Evolutionary conservation across 495 filamentous ascomycete species (phyloP).

Genomic region (Lichenothelia convexa): DNA sequence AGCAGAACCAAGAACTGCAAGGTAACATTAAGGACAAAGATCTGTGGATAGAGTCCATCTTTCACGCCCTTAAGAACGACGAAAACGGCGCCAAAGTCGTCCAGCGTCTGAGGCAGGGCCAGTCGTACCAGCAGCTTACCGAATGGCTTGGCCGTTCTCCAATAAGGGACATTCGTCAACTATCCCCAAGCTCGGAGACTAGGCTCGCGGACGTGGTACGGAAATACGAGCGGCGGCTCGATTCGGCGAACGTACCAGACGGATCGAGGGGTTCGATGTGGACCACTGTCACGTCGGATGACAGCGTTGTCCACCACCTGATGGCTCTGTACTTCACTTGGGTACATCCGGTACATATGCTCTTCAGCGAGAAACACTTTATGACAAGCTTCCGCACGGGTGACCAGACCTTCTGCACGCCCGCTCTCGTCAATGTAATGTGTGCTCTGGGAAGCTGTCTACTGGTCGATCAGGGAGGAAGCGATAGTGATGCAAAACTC

Average conservation of each 20-base stretch:
- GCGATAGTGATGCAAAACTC: conserved; percentile 13
- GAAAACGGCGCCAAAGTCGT: conserved; percentile 22
- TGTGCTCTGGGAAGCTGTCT: conserved; percentile 26
- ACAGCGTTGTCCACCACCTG: conserved; percentile 19
- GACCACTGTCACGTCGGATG: conserved; percentile 19
- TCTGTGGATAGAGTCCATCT: conserved; percentile 16
- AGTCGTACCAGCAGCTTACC: conserved; percentile 19
- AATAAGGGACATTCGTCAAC: conserved; percentile 8
- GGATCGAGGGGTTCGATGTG: conserved; percentile 9
- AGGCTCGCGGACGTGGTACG: conserved; percentile 9
- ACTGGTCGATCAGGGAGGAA: conserved; percentile 10
- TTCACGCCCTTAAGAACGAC: conserved; percentile 17
- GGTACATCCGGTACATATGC: conserved; percentile 26
- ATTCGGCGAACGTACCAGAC: conserved; percentile 3
- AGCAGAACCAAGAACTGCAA: conserved; percentile 10
- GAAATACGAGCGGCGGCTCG: conserved; percentile 6
- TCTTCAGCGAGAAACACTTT: conserved; percentile 24
- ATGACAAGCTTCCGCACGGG: conserved; percentile 15
- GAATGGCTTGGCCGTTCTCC: conserved; percentile 18
- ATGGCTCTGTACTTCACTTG: conserved; percentile 28
- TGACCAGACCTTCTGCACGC: conserved; percentile 16
- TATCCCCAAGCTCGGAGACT: conserved; percentile 6
- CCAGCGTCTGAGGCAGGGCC: conserved; percentile 15
- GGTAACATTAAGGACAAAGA: conserved; percentile 17
- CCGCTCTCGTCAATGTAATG: conserved; percentile 22